Percentiles rank a stretch among this genome's conserved stretches.
Evolutionary conservation across 495 filamentous ascomycete genomes (phyloP).

Genomic region (Penicillium manginii): DNA sequence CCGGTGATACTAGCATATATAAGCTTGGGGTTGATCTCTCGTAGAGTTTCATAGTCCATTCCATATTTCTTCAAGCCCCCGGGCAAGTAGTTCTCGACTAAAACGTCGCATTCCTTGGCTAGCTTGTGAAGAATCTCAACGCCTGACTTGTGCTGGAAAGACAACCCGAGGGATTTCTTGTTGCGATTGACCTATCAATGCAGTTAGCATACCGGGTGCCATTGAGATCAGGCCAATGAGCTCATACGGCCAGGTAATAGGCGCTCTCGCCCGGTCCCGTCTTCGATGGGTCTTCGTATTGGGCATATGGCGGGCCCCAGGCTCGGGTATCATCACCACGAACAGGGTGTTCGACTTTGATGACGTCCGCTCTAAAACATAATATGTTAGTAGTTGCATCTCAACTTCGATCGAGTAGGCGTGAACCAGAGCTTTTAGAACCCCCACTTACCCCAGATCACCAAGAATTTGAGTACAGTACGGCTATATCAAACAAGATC

Average conservation of each 20-base stretch:
- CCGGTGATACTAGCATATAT: constrained; percentile 74
- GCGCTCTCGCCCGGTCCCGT: constrained; percentile 89
- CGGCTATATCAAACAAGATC: constrained; percentile 59
- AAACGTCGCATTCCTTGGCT: constrained; percentile 81
- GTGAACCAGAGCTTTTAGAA: constrained; percentile 10
- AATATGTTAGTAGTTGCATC: neutral
- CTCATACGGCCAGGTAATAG: constrained; percentile 83
- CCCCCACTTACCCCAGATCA: constrained; percentile 79
- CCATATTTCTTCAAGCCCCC: constrained; percentile 87
- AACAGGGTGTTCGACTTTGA: constrained; percentile 93
- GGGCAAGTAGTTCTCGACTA: constrained; percentile 97
- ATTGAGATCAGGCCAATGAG: neutral
- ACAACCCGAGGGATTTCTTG: constrained; percentile 91
- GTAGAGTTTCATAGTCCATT: constrained; percentile 81
- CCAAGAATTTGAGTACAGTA: constrained; percentile 98
- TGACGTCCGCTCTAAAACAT: constrained; percentile 78
- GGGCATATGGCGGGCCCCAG: constrained; percentile 95
- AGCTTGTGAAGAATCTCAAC: constrained; percentile 85
- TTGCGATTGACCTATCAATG: constrained; percentile 83
- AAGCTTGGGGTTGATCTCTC: constrained; percentile 73
- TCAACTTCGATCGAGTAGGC: neutral
- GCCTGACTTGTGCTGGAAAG: constrained; percentile 82
- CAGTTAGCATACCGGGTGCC: constrained; percentile 1
- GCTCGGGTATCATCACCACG: constrained; percentile 93
- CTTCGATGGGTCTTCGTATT: constrained; percentile 62